Base-by-base conservation (phyloP, 208 protist species). In the Crithidia fasciculata region DNA sequence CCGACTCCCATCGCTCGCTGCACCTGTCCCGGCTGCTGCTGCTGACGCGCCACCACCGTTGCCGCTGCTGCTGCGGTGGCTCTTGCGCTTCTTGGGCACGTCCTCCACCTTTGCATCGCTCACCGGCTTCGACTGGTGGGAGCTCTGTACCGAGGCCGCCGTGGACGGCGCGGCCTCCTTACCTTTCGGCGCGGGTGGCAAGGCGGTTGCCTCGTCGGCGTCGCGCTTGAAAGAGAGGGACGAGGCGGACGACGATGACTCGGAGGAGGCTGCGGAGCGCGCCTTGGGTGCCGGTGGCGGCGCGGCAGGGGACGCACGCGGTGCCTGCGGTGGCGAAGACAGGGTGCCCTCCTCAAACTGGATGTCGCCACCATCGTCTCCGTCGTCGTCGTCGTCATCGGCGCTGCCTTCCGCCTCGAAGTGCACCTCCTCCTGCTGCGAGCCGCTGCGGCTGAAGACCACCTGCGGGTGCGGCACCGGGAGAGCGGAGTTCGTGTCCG, bases 141-240 rank as follows among this genome's bases (percentile, higher is more conserved):
- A 73, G 40, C 73, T 77, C 53, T 63, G 40, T 8, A 73, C 39
- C 47, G 54, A 71, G 7, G 52, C 65, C 4, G 19, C 57, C 18
- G 69, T 49, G 8, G 78, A 73, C 2, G 55, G 37, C 10, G 56
- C 37, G 5, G 19, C 58, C 37, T 71, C 56, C 37, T 54, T 57
- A 2, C 41, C 61, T 49, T 37, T 68, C 5, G 15, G n/a, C 2
- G 37, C 53, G 2, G 69, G 56, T 9, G 74, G 74, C 0, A 78
- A 74, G 2, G 70, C 67, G 9, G 82, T 87, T 2, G 57, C 70
- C 16, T 72, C 59, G 54, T 87, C 82, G 2, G 78, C n/a, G 13
- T 87, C 82, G 39, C 72, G 71, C 15, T 70, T 69, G 49, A 83
- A 71, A 12, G 78, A 74, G 41, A 74, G 58, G 16, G 71, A 80